Evolutionary conservation across 345 rosid species (phyloP).

Genomic region (Linum lewisii): DNA sequence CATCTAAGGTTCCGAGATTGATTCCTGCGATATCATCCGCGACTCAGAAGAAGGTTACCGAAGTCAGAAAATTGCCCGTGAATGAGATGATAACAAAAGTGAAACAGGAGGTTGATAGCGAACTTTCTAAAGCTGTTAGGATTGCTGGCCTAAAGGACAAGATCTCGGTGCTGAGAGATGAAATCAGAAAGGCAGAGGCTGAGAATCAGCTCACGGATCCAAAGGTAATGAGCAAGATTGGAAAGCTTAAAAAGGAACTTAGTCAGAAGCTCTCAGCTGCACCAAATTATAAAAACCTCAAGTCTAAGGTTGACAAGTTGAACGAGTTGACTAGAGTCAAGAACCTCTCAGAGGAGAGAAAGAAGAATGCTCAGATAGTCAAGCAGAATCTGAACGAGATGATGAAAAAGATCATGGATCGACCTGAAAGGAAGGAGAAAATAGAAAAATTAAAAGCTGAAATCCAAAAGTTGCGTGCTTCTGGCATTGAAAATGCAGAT

Average conservation of each 20-base stretch:
- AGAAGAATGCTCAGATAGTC: slow-evolving; percentile 20
- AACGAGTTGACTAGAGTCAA: slow-evolving; percentile 55
- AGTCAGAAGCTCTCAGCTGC: slow-evolving; percentile 38
- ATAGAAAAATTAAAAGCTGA: slow-evolving; percentile 52
- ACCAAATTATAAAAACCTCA: slow-evolving; percentile 52
- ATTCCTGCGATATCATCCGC: too few relatives aligned
- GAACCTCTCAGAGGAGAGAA: slow-evolving; percentile 26
- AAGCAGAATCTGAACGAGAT: slow-evolving; percentile 47
- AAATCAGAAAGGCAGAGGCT: slow-evolving; percentile 39
- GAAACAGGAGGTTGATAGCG: slow-evolving; percentile 64
- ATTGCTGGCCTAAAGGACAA: slow-evolving; percentile 53
- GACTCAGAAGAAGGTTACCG: too few relatives aligned
- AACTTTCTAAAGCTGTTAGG: slow-evolving; percentile 52
- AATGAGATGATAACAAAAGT: slow-evolving; percentile 58
- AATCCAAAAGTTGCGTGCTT: slow-evolving; percentile 37
- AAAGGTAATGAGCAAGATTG: slow-evolving; percentile 41
- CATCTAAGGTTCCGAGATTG: slow-evolving; percentile 20
- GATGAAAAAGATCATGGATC: slow-evolving; percentile 45
- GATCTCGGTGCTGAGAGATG: slow-evolving; percentile 33
- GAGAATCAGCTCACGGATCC: slow-evolving; percentile 55
- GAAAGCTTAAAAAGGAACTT: slow-evolving; percentile 58
- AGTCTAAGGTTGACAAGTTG: slow-evolving; percentile 63
- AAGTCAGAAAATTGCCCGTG: slow-evolving; percentile 10
- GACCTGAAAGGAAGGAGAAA: slow-evolving; percentile 54
- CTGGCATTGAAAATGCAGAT: slow-evolving; percentile 43